Base-by-base conservation (phyloP, 2,329 filamentous ascomycete genomes). In the Colletotrichum abscissum region DNA sequence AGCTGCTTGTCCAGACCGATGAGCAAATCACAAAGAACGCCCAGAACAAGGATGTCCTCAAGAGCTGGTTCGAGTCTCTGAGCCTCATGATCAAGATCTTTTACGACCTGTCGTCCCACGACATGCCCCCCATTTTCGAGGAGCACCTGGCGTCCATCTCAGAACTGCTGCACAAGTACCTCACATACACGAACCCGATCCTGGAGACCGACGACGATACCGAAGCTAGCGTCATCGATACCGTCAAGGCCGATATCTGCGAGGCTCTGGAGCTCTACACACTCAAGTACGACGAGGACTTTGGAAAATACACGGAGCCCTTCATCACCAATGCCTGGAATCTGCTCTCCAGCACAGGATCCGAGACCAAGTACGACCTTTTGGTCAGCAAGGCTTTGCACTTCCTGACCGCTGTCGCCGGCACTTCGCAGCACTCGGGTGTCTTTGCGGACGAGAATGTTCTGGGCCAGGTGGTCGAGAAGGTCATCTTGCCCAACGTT, bases 21-120 rank as follows among this genome's bases (percentile, higher is more conserved):
- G 86, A 87, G 73, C 89, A 90, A 76, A 92, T 99, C 77, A 89
- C 93, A 72, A 89, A 92, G 77, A 95, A 95, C 81, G 90, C 92
- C 79, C 87, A 90, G 82, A 93, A 98, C 81, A 93, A 94, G 78
- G 90, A 89, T 5, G 90, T 88, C 19, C 88, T 99, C 57, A 91
- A 92, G 79, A 90, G 91, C 77, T 94, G 95, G 81, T 95, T 98
- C 78, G 92, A 94, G 76, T 95, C 95, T 3, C 88, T 99, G 75
- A 95, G 96, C 81, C 88, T 98, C 65, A 91, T 97, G 77, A 88
- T 98, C 77, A 97, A 97, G 86, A 92, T 99, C 62, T 92, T 98
- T 81, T 97, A 97, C 85, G 97, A 99, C 83, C 91, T 99, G 65
- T 98, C 95, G n/a, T 98, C 93, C 80, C 97, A 99, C 81, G 97